phyloP scores from a whole-genome alignment of 2,329 filamentous ascomycete genomes.

The Penicillium vulpinum region DNA sequence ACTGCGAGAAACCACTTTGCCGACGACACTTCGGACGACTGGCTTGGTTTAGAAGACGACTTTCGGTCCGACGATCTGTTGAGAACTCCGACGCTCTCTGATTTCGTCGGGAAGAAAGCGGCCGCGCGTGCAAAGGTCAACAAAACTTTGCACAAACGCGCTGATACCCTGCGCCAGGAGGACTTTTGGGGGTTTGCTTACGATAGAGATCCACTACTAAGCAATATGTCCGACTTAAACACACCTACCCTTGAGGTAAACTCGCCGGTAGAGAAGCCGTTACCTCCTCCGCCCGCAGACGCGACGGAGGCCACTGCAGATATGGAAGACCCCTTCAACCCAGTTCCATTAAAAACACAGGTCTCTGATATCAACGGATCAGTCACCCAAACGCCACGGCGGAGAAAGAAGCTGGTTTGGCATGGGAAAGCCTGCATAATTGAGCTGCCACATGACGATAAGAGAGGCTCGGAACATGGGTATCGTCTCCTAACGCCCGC shows the following conservation, averaged over 20 bases:
- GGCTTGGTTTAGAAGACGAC: constrained; percentile 45
- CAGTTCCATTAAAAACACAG: constrained; percentile 15
- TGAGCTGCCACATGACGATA: constrained; percentile 66
- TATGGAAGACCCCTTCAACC: constrained; percentile 4
- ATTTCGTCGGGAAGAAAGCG: constrained; percentile 34
- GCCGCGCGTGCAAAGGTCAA: constrained; percentile 31
- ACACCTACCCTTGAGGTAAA: constrained; percentile 21
- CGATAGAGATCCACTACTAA: constrained; percentile 39
- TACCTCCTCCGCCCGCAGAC: constrained; percentile 38
- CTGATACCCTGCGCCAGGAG: constrained; percentile 46
- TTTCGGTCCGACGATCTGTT: constrained; percentile 40
- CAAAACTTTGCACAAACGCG: constrained; percentile 39
- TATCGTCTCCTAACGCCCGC: constrained; percentile 40
- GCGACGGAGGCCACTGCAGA: constrained; percentile 9
- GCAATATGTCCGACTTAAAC: constrained; percentile 36
- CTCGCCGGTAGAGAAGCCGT: constrained; percentile 41
- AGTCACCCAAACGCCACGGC: constrained; percentile 34
- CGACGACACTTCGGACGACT: constrained; percentile 46
- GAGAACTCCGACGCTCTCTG: constrained; percentile 42
- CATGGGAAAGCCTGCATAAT: constrained; percentile 74
- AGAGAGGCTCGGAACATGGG: constrained; percentile 55
- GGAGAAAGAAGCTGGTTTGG: constrained; percentile 74
- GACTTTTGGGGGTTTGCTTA: constrained; percentile 49
- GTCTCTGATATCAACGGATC: constrained; percentile 17
- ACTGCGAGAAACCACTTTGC: constrained; percentile 44